phyloP scores from a whole-genome alignment of 2,329 filamentous ascomycete species.

The Furcasterigmium sp. region DNA sequence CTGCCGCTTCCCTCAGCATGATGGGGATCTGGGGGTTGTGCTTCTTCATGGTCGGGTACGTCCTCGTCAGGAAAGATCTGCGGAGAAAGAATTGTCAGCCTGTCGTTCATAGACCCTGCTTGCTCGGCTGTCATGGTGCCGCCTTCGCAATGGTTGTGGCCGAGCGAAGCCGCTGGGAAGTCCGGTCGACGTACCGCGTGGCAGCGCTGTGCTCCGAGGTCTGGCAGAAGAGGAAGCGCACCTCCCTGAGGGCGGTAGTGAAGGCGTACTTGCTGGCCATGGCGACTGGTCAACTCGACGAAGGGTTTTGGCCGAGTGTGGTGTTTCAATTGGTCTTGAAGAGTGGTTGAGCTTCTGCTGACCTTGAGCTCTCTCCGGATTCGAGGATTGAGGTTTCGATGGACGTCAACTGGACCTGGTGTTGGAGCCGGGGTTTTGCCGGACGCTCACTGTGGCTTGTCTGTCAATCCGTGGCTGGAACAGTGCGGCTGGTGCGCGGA shows the following conservation, averaged over 20 bases:
- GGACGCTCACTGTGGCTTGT: not conserved
- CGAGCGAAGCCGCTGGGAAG: not conserved
- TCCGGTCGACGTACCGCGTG: conserved; percentile 59
- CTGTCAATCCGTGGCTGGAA: conserved; percentile 1
- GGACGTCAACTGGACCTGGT: conserved; percentile 2
- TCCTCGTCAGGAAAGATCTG: conserved; percentile 83
- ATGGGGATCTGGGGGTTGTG: conserved; percentile 94
- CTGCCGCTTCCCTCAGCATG: conserved; percentile 85
- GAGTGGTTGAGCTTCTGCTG: conserved; percentile 8
- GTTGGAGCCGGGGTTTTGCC: conserved; percentile 1
- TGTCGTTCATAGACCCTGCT: not conserved
- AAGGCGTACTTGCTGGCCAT: conserved; percentile 97
- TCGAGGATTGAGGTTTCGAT: conserved; percentile 3
- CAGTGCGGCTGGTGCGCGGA: no score
- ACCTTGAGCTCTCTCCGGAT: not conserved
- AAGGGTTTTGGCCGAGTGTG: conserved; percentile 2
- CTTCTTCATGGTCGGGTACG: conserved; percentile 99
- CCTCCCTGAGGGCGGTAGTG: conserved; percentile 81
- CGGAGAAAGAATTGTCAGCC: conserved; percentile 11
- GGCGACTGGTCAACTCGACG: conserved; percentile 15
- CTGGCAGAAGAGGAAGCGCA: conserved; percentile 97
- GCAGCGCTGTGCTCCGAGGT: conserved; percentile 85
- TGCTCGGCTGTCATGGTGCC: not conserved
- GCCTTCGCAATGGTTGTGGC: not conserved
- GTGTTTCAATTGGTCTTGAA: conserved; percentile 5